Conservation (phyloP, 345 rosid species). For the Acer negundo region DNA sequence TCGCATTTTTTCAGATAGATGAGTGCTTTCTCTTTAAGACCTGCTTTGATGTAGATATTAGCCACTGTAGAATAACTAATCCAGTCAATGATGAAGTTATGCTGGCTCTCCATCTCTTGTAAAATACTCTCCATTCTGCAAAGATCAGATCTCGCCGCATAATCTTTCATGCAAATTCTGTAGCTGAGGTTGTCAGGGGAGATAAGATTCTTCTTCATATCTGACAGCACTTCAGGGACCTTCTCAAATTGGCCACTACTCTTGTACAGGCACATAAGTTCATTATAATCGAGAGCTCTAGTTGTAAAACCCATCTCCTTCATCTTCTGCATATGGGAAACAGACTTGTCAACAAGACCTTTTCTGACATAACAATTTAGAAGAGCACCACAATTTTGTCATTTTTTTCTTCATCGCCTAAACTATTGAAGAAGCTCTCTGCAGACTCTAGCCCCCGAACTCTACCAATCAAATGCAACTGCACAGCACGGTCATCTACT, state of each 20-base stretch:
- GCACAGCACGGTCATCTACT: conserved; percentile 36
- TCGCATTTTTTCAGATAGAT: conserved; percentile 44
- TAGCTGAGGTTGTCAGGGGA: conserved; percentile 45
- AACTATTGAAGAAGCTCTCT: conserved; percentile 38
- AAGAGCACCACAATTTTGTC: conserved; percentile 48
- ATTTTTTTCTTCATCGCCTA: conserved; percentile 32
- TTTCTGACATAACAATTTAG: conserved; percentile 45
- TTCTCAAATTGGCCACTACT: conserved; percentile 37
- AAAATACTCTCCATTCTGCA: conserved; percentile 37
- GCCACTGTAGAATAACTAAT: conserved; percentile 36
- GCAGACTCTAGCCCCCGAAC: conserved; percentile 44
- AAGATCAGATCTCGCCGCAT: conserved; percentile 36
- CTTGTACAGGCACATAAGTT: conserved; percentile 41
- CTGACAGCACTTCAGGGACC: conserved; percentile 35
- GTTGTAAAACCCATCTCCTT: conserved; percentile 36
- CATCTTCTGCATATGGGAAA: conserved; percentile 42
- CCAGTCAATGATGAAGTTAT: conserved; percentile 44
- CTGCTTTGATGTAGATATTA: conserved; percentile 38
- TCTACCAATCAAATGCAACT: conserved; percentile 46
- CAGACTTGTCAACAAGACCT: conserved; percentile 44
- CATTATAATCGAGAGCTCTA: conserved; percentile 33
- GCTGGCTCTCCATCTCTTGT: conserved; percentile 37
- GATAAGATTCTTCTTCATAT: conserved; percentile 44
- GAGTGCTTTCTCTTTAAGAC: conserved; percentile 35
- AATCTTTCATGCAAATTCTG: conserved; percentile 42